A percentile compares a stretch with the other conserved stretches of the same genome.
These are phyloP conservation scores for Mycena indigotica DNA, from an alignment of 768 basidiomycete species.

Conservation along the genomic window DNA sequence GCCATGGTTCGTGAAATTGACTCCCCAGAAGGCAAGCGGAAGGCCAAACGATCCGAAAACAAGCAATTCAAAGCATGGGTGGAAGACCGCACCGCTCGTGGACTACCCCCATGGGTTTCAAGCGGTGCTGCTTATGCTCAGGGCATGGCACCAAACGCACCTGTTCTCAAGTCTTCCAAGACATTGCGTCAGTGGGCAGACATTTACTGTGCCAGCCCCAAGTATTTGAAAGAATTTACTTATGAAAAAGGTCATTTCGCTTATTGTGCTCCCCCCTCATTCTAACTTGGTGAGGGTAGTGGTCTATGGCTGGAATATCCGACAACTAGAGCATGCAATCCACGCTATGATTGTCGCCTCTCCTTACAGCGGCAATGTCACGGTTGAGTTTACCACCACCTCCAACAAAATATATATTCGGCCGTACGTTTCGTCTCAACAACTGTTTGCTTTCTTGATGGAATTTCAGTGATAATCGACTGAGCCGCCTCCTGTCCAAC, in stretches of 20 bases:
- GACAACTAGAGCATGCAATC: conserved; percentile 40
- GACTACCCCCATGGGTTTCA: conserved; percentile 52
- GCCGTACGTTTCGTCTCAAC: conserved; percentile 35
- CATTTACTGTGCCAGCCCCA: conserved; percentile 72
- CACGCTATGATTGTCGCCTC: conserved; percentile 46
- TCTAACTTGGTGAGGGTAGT: conserved; percentile 18
- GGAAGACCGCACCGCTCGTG: conserved; percentile 44
- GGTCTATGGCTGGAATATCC: conserved; percentile 52
- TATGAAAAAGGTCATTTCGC: conserved; percentile 55
- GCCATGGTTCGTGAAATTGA: conserved; percentile 62
- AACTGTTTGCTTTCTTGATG: not conserved
- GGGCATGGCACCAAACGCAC: conserved; percentile 19
- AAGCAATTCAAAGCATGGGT: conserved; percentile 49
- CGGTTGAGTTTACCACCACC: conserved; percentile 52
- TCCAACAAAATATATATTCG: conserved; percentile 61
- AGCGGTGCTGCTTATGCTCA: conserved; percentile 23
- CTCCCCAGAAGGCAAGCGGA: conserved; percentile 35
- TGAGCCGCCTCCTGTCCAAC: conserved; percentile 70
- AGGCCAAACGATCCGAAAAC: conserved; percentile 44
- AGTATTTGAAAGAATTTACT: conserved; percentile 75
- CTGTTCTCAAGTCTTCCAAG: conserved; percentile 54
- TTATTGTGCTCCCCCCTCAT: not conserved
- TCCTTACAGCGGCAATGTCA: conserved; percentile 47
- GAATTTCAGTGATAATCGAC: conserved; percentile 43
- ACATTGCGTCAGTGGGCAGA: conserved; percentile 80